These are phyloP conservation scores for Aphanomyces invadans DNA, from an alignment of 352 stramenopile genomes.

Conservation along the genomic window DNA sequence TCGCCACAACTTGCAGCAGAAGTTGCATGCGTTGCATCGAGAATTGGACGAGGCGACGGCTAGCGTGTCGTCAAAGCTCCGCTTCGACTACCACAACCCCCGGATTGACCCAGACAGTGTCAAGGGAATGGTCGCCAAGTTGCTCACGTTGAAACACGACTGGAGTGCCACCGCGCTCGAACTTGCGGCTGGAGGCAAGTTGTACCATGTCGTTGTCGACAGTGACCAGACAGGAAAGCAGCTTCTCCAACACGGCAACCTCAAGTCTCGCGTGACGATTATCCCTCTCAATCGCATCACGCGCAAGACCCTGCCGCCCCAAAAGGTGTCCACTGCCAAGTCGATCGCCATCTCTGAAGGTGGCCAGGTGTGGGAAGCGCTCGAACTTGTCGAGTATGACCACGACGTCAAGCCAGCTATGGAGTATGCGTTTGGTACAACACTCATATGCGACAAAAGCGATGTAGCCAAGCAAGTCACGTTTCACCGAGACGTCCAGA, in stretches of 20 bases:
- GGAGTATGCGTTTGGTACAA: slow-evolving; percentile 97
- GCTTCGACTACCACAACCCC: slow-evolving; percentile 94
- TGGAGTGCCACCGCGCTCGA: slow-evolving; percentile 94
- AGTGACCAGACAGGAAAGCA: slow-evolving; percentile 97
- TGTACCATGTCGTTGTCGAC: slow-evolving; percentile 99
- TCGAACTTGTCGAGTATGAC: slow-evolving; percentile 97
- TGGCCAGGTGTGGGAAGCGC: slow-evolving; percentile 86
- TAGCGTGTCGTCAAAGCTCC: slow-evolving; percentile 90
- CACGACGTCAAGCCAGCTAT: slow-evolving; percentile 92
- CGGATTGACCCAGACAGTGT: slow-evolving; percentile 95
- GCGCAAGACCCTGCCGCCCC: slow-evolving; percentile 55
- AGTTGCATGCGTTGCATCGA: slow-evolving; percentile 63
- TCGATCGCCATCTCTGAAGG: slow-evolving; percentile 84
- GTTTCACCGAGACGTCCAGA: slow-evolving; percentile 89
- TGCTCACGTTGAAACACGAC: slow-evolving; percentile 92
- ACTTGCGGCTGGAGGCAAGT: slow-evolving; percentile 94
- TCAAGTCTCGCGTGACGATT: slow-evolving; percentile 96
- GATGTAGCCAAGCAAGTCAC: slow-evolving; percentile 85
- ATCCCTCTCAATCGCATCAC: slow-evolving; percentile 98
- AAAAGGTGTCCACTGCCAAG: slow-evolving; percentile 72
- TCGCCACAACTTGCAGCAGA: slow-evolving; percentile 50
- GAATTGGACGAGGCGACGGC: slow-evolving; percentile 90
- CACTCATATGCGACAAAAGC: slow-evolving; percentile 96
- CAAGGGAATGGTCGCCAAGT: slow-evolving; percentile 95
- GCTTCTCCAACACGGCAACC: slow-evolving; percentile 94